Evolutionary conservation across 345 rosid species (phyloP).

Genomic region (Citrus australasica): DNA sequence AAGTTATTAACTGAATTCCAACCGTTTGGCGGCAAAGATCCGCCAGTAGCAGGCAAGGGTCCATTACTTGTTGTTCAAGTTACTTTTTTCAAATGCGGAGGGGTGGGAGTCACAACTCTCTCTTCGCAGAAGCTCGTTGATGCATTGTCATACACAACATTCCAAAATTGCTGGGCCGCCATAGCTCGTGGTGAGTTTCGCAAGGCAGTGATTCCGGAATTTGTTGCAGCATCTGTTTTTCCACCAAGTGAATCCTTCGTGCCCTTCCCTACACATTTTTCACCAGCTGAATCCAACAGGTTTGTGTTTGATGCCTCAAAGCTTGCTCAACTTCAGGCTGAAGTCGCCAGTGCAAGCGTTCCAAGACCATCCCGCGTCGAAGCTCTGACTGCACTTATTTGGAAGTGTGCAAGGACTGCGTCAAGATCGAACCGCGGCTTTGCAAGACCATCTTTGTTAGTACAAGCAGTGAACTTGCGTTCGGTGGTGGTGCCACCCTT

Average conservation of each 20-base stretch:
- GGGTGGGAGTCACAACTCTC: no score
- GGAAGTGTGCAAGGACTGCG: constrained; percentile 15
- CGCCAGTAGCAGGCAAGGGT: neutral
- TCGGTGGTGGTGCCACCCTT: neutral
- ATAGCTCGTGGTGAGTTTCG: no score
- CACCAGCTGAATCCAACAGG: constrained; percentile 2
- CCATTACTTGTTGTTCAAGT: neutral
- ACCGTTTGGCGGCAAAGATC: constrained; percentile 1
- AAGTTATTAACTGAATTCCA: constrained; percentile 9
- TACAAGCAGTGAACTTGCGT: constrained; percentile 5
- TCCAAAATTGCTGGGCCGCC: no score
- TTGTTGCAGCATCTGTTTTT: no score
- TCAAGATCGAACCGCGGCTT: neutral
- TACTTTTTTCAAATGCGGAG: neutral
- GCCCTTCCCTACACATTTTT: neutral
- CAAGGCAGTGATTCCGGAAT: no score
- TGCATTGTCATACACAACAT: no score
- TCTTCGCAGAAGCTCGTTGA: no score
- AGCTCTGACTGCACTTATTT: constrained; percentile 25
- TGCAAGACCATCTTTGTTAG: neutral
- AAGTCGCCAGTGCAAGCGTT: constrained; percentile 8
- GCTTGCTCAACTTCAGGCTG: constrained; percentile 22
- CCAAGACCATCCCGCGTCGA: constrained; percentile 29
- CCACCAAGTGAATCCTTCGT: no score
- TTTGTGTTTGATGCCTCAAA: constrained; percentile 16